These are phyloP conservation scores for Microcyclospora tardicrescens DNA, from an alignment of 2,329 filamentous ascomycete species.

Conservation along the genomic window DNA sequence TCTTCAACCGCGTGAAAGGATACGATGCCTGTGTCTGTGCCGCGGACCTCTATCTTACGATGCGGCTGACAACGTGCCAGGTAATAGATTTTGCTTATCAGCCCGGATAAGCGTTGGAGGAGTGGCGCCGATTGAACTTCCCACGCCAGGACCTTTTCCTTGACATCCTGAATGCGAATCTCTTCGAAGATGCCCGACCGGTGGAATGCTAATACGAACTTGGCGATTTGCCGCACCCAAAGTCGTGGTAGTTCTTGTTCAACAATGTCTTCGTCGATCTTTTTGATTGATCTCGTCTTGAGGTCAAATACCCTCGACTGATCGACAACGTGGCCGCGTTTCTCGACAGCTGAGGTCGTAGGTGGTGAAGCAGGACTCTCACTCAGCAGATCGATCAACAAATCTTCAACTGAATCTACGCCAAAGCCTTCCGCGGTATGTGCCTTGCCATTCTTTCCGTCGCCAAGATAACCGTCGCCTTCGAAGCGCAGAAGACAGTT, in stretches of 20 bases:
- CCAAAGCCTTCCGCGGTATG: background rate
- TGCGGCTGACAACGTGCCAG: constrained; percentile 13
- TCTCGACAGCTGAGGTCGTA: background rate
- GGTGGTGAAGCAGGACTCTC: background rate
- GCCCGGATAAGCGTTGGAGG: constrained; percentile 8
- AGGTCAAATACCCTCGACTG: constrained; percentile 39
- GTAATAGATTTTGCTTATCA: background rate
- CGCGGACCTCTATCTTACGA: constrained; percentile 24
- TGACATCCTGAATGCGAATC: constrained; percentile 28
- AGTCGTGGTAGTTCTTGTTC: constrained; percentile 31
- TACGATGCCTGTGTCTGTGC: constrained; percentile 17
- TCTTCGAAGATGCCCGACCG: constrained; percentile 22
- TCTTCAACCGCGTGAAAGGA: constrained; percentile 20
- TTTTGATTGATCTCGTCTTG: constrained; percentile 35
- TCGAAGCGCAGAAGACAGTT: constrained; percentile 43
- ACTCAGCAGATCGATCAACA: background rate
- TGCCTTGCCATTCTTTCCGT: background rate
- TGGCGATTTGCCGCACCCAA: constrained; percentile 40
- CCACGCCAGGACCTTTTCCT: constrained; percentile 28
- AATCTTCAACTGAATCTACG: background rate
- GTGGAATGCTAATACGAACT: constrained; percentile 41
- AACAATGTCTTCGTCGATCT: constrained; percentile 23
- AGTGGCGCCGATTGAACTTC: constrained; percentile 25
- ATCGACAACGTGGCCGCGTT: constrained; percentile 18
- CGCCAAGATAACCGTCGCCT: constrained; percentile 42